phyloP scores from a whole-genome alignment of 306 rosid species.

The Hippophae rhamnoides region DNA sequence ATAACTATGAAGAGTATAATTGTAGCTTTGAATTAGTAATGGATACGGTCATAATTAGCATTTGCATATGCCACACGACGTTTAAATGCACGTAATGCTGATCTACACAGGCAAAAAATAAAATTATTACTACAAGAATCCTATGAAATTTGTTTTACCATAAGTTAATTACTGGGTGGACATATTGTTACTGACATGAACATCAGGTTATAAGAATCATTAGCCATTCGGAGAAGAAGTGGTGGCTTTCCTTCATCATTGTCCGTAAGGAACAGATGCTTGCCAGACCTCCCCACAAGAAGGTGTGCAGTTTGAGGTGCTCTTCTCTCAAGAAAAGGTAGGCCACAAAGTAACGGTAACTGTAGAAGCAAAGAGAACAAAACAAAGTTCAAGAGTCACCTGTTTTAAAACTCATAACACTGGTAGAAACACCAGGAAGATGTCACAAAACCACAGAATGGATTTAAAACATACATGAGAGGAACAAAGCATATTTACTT shows the following conservation, averaged over 20 bases:
- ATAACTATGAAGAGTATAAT: neutral
- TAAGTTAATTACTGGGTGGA: constrained; percentile 16
- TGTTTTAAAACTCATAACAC: constrained; percentile 9
- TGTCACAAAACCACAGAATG: neutral
- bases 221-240: constrained; percentile 79
- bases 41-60: constrained; percentile 91
- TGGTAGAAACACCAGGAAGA: constrained; percentile 3
- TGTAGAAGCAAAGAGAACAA: constrained; percentile 26
- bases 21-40: constrained; percentile 10
- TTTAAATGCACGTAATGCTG: constrained; percentile 67
- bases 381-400: constrained; percentile 8
- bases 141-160: constrained; percentile 2
- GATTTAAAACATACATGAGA: neutral
- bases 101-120: constrained; percentile 38
- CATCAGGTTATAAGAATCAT: constrained; percentile 65
- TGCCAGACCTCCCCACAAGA: constrained; percentile 86
- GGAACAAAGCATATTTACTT: neutral
- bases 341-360: constrained; percentile 89
- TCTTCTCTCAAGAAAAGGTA: constrained; percentile 86
- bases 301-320: constrained; percentile 90
- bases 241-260: constrained; percentile 63
- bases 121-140: constrained; percentile 11
- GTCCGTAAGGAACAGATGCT: constrained; percentile 88
- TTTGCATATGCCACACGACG: constrained; percentile 97
- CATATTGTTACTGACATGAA: constrained; percentile 60